Evolutionary conservation across 345 rosid species (phyloP), one percentile per base, ranked within the genome.

Genomic region (Linum lewisii): DNA sequence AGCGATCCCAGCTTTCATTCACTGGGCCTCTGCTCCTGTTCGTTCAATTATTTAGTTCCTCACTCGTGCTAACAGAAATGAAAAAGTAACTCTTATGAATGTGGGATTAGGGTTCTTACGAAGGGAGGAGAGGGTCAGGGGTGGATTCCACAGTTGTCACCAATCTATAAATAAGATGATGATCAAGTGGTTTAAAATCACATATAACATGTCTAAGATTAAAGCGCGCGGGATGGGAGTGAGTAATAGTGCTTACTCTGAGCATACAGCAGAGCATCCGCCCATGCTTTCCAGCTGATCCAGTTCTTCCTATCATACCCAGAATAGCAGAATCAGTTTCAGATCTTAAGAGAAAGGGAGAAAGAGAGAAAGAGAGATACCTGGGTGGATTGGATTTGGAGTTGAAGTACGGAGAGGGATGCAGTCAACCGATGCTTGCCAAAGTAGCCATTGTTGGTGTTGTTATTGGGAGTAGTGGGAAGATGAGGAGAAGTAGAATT

Each of bases 51-150:
- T n/a, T n/a, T n/a, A n/a, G n/a, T n/a, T n/a, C n/a, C n/a, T n/a
- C n/a, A n/a, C n/a, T n/a, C n/a, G n/a, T n/a, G n/a, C n/a, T 2
- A 18, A 18, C 7, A 51, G n/a, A 15, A 1, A 6, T 16, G 54
- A 9, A 20, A 9, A 34, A 34, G 9, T 6, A 0, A 34, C 38
- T 34, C 38, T 34, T 34, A 11, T 34, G 38, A 5, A 1, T 34
- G 10, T 38, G 45, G 14, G 47, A 2, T 42, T 42, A 11, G 18
- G 18, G 47, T 19, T 7, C 77, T 60, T 73, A 75, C 84, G 36
- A 36, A 21, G 82, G 78, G 60, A 77, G 75, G 9, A 73, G 70
- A 1, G 84, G 84, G 63, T 71, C 82, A 0, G 82, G 78, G 34
- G 32, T 52, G 3, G 80, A 72, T 34, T 66, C 78, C 25, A 77